These are phyloP conservation scores for Sporothrix inflata DNA, from an alignment of 2,329 filamentous ascomycete species.

Conservation along the genomic window DNA sequence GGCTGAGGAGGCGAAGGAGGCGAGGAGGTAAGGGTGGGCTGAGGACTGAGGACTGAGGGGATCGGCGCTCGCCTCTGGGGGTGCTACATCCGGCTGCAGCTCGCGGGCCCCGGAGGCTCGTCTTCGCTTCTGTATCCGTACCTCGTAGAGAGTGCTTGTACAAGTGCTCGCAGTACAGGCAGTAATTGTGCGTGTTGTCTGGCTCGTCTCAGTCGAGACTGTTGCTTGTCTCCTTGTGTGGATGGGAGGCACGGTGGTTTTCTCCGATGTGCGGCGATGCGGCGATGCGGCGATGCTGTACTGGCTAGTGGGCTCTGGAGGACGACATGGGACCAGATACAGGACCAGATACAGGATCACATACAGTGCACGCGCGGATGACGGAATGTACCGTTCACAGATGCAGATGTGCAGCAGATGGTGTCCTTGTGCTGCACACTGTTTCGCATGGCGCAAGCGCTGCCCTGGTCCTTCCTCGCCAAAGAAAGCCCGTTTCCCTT, in stretches of 20 bases:
- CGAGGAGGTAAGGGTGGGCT: background rate
- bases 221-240: background rate
- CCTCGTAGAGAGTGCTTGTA: no score
- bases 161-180: background rate
- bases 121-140: background rate
- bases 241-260: background rate
- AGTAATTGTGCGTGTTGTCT: background rate
- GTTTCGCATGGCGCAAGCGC: constrained; percentile 19
- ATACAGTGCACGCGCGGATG: background rate
- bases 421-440: background rate
- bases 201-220: background rate
- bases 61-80: constrained; percentile 16
- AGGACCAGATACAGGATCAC: background rate
- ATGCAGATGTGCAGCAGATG: background rate
- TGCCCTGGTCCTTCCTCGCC: constrained; percentile 1
- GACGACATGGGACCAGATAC: background rate
- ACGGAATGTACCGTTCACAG: constrained; percentile 10
- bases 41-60: background rate
- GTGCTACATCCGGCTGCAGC: constrained; percentile 9
- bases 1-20: background rate
- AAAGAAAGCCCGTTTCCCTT: background rate
- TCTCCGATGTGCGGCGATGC: background rate
- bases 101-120: background rate
- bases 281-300: background rate
- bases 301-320: background rate